A percentile compares a stretch with the other conserved stretches of the same genome.
phyloP scores from a whole-genome alignment of 768 basidiomycete genomes.

The Pholiota molesta region DNA sequence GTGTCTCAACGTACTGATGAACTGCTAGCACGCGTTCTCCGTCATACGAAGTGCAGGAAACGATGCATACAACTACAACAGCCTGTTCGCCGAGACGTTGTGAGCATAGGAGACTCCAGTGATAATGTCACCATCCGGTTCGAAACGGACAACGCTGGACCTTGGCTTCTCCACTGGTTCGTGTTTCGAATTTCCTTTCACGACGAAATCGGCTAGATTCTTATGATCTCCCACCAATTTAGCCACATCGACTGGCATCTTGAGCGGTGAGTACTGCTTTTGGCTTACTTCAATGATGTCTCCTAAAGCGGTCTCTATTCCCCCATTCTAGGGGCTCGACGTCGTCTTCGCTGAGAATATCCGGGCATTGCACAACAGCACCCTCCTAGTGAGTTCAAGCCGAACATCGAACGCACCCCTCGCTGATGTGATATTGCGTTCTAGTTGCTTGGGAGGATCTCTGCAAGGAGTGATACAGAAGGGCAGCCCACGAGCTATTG shows the following conservation, averaged over 20 bases:
- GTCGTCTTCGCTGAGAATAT: slow-evolving; percentile 19
- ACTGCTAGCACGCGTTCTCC: slow-evolving; percentile 1
- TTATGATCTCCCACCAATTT: not conserved
- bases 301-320: not conserved
- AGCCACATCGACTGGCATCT: slow-evolving; percentile 23
- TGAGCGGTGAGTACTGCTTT: slow-evolving; percentile 6
- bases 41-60: slow-evolving; percentile 1
- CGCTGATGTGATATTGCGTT: not conserved
- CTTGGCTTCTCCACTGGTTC: slow-evolving; percentile 27
- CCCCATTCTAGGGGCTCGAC: slow-evolving; percentile 11
- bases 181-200: not conserved
- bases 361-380: not conserved
- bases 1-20: not conserved
- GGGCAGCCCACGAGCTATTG: not conserved
- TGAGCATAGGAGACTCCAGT: not conserved
- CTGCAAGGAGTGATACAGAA: not conserved
- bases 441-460: not conserved
- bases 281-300: too few species aligned
- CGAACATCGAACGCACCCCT: not conserved
- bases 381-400: not conserved
- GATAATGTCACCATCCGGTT: slow-evolving; percentile 21
- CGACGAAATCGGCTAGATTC: not conserved
- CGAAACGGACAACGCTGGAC: slow-evolving; percentile 20
- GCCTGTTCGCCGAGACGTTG: slow-evolving; percentile 7
- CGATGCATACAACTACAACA: not conserved